Conservation (phyloP, 441 rosid genomes). For the Erodium trifolium region DNA sequence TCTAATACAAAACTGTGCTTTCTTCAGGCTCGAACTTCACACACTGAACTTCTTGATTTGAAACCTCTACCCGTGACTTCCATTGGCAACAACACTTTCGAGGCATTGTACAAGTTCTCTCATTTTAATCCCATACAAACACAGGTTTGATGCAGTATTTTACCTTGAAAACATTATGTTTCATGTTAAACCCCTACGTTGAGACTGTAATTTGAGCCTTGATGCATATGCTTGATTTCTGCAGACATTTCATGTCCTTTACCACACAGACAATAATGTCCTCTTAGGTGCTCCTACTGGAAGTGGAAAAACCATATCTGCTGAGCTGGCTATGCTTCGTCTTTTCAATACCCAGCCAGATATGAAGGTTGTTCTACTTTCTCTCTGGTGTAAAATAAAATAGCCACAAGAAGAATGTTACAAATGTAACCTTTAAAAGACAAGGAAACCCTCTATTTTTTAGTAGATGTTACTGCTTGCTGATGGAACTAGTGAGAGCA, state of each 20-base stretch:
- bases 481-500: slow-evolving; percentile 13
- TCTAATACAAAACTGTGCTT: slow-evolving; percentile 23
- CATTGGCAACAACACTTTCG: slow-evolving; percentile 59
- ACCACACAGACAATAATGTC: slow-evolving; percentile 89
- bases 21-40: slow-evolving; percentile 67
- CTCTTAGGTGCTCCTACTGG: slow-evolving; percentile 99
- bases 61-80: slow-evolving; percentile 92
- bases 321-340: slow-evolving; percentile 97
- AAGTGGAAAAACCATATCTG: slow-evolving; percentile 98
- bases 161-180: slow-evolving; percentile 19
- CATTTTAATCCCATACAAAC: slow-evolving; percentile 99
- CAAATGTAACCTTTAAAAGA: no score
- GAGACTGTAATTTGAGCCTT: slow-evolving; percentile 13
- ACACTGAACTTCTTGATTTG: slow-evolving; percentile 93
- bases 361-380: slow-evolving; percentile 65
- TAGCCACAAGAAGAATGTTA: no score
- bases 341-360: slow-evolving; percentile 94
- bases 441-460: no score
- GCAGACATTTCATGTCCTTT: slow-evolving; percentile 85
- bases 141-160: slow-evolving; percentile 49
- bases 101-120: slow-evolving; percentile 81
- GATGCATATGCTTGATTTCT: slow-evolving; percentile 26
- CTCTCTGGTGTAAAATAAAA: slow-evolving; percentile 8
- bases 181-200: slow-evolving; percentile 12
- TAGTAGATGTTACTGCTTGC: neutral